Conservation (phyloP, 2,329 filamentous ascomycete species). For the Mycosphaerella sp. region DNA sequence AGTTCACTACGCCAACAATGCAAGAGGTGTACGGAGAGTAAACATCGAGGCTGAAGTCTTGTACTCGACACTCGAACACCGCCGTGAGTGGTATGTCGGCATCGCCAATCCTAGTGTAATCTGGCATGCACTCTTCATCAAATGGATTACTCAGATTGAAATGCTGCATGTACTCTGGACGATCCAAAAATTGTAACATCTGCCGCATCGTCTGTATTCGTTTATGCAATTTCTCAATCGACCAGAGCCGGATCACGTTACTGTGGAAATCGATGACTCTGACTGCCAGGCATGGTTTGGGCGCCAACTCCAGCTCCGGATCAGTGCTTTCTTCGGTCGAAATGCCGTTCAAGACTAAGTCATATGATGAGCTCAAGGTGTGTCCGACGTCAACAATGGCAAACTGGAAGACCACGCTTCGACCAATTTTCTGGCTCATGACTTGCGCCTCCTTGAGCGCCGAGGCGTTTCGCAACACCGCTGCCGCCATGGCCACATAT, state of each 20-base stretch:
- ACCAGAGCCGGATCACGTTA: conserved; percentile 85
- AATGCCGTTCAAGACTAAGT: conserved; percentile 88
- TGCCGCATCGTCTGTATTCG: conserved; percentile 89
- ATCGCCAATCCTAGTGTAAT: conserved; percentile 88
- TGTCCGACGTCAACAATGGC: conserved; percentile 85
- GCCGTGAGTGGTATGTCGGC: conserved; percentile 85
- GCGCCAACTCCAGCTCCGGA: conserved; percentile 60
- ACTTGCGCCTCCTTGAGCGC: conserved; percentile 92
- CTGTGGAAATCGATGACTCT: conserved; percentile 88
- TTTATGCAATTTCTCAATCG: conserved; percentile 81
- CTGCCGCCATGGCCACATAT: conserved; percentile 91
- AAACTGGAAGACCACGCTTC: conserved; percentile 91
- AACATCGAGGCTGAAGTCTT: conserved; percentile 88
- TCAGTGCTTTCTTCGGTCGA: conserved; percentile 77
- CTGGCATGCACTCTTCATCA: conserved; percentile 80
- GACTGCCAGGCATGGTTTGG: conserved; percentile 85
- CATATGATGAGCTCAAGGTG: conserved; percentile 85
- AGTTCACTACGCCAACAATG: conserved; percentile 80
- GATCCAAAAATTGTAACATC: conserved; percentile 92
- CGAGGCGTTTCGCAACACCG: conserved; percentile 78
- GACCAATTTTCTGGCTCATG: conserved; percentile 94
- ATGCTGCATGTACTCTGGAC: conserved; percentile 89
- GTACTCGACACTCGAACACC: conserved; percentile 89
- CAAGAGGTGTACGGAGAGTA: conserved; percentile 88
- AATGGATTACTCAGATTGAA: conserved; percentile 92